Base-by-base conservation (phyloP, 208 protist species). In the Trypanosoma congolense region DNA sequence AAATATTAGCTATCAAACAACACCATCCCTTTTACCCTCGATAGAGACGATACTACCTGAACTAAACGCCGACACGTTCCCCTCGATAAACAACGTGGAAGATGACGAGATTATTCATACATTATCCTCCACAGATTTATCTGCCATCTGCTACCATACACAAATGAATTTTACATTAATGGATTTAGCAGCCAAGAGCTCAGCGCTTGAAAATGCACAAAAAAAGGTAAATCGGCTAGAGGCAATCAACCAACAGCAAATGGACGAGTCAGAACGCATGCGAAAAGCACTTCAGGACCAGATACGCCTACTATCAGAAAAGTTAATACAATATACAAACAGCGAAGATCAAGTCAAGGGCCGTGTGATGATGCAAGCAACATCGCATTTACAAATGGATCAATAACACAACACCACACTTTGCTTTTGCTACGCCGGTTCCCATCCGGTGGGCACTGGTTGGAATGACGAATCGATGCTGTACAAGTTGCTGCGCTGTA, bases 261-360 rank as follows among this genome's bases (percentile, higher is more conserved):
- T 40, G 19, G 73, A 68, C 5, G 77, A 87, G 21, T 42, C 74
- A 3, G 65, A 83, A 40, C 65, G 70, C 16, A 80, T 69, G 42
- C 77, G 71, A 16, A 40, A 65, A 18, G 76, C 70, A 22, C 60
- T 93, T 31, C 70, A 88, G 65, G 65, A 65, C 4, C 80, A 93
- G 57, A 87, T 93, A 29, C 56, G 60, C n/a, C 30, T 85, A 1
- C 59, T 93, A 5, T 93, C 86, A 4, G 80, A 86, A 8, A 73
- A 87, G 43, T 62, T 89, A 19, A 51, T 65, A 1, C 42, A 66
- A 41, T 45, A 24, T 33, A 61, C 36, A 24, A 38, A 38, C 33
- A 38, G 12, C 33, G 33, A 38, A 38, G 12, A 38, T 6, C 33
- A 6, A 16, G 6, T 38, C 9, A 16, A 38, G 33, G 33, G 9